These are phyloP conservation scores for Naganishia kalamii DNA, from an alignment of 768 basidiomycete species.

Conservation along the genomic window DNA sequence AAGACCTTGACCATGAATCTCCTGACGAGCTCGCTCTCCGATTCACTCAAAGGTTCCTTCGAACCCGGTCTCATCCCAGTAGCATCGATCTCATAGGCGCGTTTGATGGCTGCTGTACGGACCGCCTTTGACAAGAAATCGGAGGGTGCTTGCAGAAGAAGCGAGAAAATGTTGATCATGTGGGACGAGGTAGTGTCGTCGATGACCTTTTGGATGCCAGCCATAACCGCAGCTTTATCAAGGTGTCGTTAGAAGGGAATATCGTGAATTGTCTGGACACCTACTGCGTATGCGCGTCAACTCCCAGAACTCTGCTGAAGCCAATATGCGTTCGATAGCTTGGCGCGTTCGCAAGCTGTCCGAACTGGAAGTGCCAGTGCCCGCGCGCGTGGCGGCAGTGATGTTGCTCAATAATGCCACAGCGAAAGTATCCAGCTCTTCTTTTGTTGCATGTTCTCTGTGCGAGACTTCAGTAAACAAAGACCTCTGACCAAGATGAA, in stretches of 20 bases:
- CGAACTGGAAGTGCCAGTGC: neutral
- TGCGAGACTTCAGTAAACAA: neutral
- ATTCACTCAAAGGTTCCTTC: neutral
- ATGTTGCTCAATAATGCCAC: neutral
- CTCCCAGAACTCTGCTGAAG: slow-evolving; percentile 29
- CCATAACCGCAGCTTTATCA: neutral
- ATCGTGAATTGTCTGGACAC: neutral
- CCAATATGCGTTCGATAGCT: slow-evolving; percentile 16
- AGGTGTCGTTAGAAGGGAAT: neutral
- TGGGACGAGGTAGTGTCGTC: neutral
- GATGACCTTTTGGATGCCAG: neutral
- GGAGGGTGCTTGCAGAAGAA: slow-evolving; percentile 16
- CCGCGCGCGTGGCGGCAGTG: neutral
- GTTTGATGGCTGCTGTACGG: slow-evolving; percentile 2
- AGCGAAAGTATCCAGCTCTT: slow-evolving; percentile 10
- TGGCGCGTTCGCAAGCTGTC: neutral
- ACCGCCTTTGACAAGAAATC: slow-evolving; percentile 12
- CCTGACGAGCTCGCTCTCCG: neutral
- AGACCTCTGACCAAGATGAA: neutral
- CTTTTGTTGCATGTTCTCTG: slow-evolving; percentile 15
- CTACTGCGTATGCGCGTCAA: slow-evolving; percentile 27
- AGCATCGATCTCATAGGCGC: slow-evolving; percentile 17
- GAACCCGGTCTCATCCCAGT: neutral
- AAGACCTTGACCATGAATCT: slow-evolving; percentile 10
- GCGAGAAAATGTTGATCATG: neutral